phyloP scores from a whole-genome alignment of 371 early-diverging fungal species.

The Batkoa obscura region DNA sequence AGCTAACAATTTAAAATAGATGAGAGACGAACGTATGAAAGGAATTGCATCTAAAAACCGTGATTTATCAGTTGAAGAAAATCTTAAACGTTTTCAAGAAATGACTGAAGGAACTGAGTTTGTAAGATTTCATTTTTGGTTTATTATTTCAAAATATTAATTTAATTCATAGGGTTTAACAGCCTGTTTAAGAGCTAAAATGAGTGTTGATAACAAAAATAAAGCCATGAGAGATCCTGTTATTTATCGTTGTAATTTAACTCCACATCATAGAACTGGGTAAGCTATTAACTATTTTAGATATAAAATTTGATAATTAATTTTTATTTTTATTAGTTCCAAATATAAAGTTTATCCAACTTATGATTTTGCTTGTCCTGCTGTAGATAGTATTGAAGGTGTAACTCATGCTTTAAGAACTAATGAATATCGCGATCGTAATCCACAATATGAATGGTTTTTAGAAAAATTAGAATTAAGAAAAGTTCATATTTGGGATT shows the following conservation, averaged over 20 bases:
- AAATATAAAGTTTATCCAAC: conserved; percentile 98
- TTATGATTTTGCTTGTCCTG: conserved; percentile 99
- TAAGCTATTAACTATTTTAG: conserved; percentile 1
- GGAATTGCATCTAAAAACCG: conserved; percentile 81
- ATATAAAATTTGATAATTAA: too few species aligned
- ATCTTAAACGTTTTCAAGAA: conserved; percentile 78
- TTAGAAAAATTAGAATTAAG: conserved; percentile 75
- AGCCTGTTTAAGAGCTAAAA: too few species aligned
- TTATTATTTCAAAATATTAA: too few species aligned
- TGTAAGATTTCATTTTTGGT: too few species aligned
- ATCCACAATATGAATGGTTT: conserved; percentile 98
- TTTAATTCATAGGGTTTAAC: too few species aligned
- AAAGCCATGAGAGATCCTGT: conserved; percentile 99
- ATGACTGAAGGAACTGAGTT: conserved; percentile 78
- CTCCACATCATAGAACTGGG: conserved; percentile 90
- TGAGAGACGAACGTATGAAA: conserved; percentile 83
- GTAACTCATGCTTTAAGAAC: conserved; percentile 97
- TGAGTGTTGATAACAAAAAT: conserved; percentile 82
- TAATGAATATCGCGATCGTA: conserved; percentile 99
- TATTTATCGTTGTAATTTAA: conserved; percentile 88
- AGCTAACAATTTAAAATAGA: conserved; percentile 19
- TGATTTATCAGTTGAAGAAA: conserved; percentile 75
- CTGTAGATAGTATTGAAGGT: conserved; percentile 96
- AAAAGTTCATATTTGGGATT: conserved; percentile 85
- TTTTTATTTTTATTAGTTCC: conserved; percentile 18